Evolutionary conservation across 225 moss, liverwort and hornwort genomes (phyloP), one percentile per base, ranked within the genome.

Genomic region (Marchantia polymorpha): DNA sequence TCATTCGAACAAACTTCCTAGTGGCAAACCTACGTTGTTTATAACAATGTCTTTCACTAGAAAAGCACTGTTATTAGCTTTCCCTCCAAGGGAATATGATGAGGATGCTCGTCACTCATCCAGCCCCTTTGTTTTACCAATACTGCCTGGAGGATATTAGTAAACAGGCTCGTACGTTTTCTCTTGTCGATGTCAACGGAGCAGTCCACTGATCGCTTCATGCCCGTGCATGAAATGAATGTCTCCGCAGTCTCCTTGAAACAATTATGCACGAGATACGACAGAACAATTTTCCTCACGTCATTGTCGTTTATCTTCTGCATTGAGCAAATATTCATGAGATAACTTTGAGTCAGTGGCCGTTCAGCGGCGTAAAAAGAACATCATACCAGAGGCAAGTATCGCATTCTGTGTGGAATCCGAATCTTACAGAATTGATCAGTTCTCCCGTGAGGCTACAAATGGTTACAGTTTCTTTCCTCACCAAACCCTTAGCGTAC

Each of bases 211-310:
- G 93, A 91, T 23, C 91, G 90, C 84, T 86, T 90, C 93, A 96
- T 96, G 80, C 83, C 92, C 22, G 96, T 91, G 89, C 92, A 93
- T n/a, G 90, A 77, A 79, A 96, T 89, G 78, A 96, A 96, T 23
- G 94, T 85, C 82, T 96, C 96, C 15, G 94, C 94, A 27, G 96
- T 96, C 84, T 96, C 96, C 85, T 94, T 96, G 85, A 92, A 96
- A 85, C 96, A 96, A 78, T 96, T 96, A 65, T 96, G 96, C 80
- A 96, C 88, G 76, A 96, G 86, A 75, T 96, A 96, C 30, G 96
- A 96, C 80, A 96, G 81, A 64, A 96, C 94, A 77, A 96, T 96
- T 87, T 96, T 96, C 73, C 89, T 83, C 47, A 96, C 94, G 73
- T 92, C 96, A 77, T 75, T 91, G 88, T 94, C 94, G 78, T 81